Base-by-base conservation (phyloP, 345 rosid genomes). In the Microcos paniculata region DNA sequence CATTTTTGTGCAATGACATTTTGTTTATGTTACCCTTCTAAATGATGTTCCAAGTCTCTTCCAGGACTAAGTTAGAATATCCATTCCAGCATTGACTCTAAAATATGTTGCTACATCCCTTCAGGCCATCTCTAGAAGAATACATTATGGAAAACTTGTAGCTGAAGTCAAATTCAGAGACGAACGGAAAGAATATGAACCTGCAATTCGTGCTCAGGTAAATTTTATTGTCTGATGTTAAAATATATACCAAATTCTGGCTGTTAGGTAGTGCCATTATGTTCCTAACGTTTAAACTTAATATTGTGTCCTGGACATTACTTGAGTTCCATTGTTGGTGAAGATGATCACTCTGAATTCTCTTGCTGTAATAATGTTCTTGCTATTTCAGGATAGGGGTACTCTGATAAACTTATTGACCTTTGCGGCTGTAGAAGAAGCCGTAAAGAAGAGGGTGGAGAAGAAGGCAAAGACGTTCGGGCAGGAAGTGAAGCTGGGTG, bases 111-210 rank as follows among this genome's bases (percentile, higher is more conserved):
- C 24, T 62, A 3, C 28, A 35, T 59, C 77, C 68, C 65, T 81
- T 72, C 83, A 92, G 98, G 97, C 93, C 56, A 77, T 95, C 23
- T 95, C 99, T 6, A 89, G 88, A 79, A 89, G 99, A 82, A 90
- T 95, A 66, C 98, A 95, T 76, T 95, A 86, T 0, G 98, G 99
- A 19, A 95, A 91, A 75, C 87, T 81, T 65, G 98, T 95, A 33
- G 99, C 97, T 70, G 99, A 95, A 84, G 88, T 91, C 49, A 95
- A 95, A 80, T 95, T 82, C 85, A 83, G 79, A 77, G 91, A 90
- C 58, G 84, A 89, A 42, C 88, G 92, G 8, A 78, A 84, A 30
- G 91, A 90, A 5, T 95, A 93, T 53, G 92, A 87, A 76, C 89
- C 94, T 66, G 85, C 85, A 8, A 91, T 95, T 76, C 94, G 83